A percentile compares a stretch with the other conserved stretches of the same genome.
Conservation (phyloP, 148 eudicot species). For the Chenopodium suecicum region DNA sequence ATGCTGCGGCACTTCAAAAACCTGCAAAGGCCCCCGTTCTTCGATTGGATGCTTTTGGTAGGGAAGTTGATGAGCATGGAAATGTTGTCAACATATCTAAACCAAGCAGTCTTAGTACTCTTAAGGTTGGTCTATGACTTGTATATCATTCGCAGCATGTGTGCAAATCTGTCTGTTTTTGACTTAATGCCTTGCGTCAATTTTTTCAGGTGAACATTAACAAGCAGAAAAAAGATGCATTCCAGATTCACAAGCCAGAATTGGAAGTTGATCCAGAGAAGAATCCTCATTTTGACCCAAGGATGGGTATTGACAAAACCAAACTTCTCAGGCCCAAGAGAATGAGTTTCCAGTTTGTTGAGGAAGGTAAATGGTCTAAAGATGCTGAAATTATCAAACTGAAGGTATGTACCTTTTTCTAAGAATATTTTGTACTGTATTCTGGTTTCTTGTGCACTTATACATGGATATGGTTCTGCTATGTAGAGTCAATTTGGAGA, state of each 20-base stretch:
- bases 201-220: conserved; percentile 80
- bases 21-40: conserved; percentile 94
- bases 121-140: conserved; percentile 53
- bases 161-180: background rate
- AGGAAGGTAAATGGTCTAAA: conserved; percentile 98
- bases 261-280: conserved; percentile 83
- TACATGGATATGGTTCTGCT: background rate
- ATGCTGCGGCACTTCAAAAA: conserved; percentile 66
- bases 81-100: conserved; percentile 79
- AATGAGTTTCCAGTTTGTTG: conserved; percentile 86
- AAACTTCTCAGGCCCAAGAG: conserved; percentile 91
- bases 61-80: conserved; percentile 97
- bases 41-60: conserved; percentile 84
- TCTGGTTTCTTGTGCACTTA: background rate
- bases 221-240: conserved; percentile 96
- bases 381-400: conserved; percentile 87
- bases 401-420: conserved; percentile 45
- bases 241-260: conserved; percentile 92
- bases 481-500: conserved; percentile 94
- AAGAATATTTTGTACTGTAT: background rate
- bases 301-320: conserved; percentile 83
- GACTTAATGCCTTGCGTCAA: conserved; percentile 8
- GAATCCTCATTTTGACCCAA: conserved; percentile 86
- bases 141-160: background rate
- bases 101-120: conserved; percentile 73